These are phyloP conservation scores for sorghum (Sorghum bicolor) DNA, from an alignment of 176 grass and related monocot species.

Conservation along the genomic window Sorghum_bicolor_NCBIv3 NC_012872.2:55613501-55614000, in stretches of 20 bases:
- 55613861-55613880: neutral
- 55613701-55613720: constrained; percentile 49
- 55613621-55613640: constrained; percentile 10
- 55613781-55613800: neutral
- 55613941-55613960: neutral
- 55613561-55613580: constrained; percentile 58
- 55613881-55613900: constrained; percentile 11
- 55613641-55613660: constrained; percentile 62
- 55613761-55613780: constrained; percentile 12
- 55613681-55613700: constrained; percentile 74
- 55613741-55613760: constrained; percentile 20
- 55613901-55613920: neutral
- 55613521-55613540: constrained; percentile 72
- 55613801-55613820: neutral
- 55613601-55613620: constrained; percentile 27
- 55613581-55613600: constrained; percentile 58
- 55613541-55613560: constrained; percentile 85
- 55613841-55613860: neutral
- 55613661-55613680: constrained; percentile 70
- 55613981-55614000: too few species aligned
- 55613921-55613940: neutral
- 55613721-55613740: constrained; percentile 25
- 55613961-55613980: neutral
- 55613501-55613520: constrained; percentile 29
- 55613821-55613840: constrained; percentile 12